phyloP scores from a whole-genome alignment of 441 rosid genomes.

The Flueggea neowawraea region DNA sequence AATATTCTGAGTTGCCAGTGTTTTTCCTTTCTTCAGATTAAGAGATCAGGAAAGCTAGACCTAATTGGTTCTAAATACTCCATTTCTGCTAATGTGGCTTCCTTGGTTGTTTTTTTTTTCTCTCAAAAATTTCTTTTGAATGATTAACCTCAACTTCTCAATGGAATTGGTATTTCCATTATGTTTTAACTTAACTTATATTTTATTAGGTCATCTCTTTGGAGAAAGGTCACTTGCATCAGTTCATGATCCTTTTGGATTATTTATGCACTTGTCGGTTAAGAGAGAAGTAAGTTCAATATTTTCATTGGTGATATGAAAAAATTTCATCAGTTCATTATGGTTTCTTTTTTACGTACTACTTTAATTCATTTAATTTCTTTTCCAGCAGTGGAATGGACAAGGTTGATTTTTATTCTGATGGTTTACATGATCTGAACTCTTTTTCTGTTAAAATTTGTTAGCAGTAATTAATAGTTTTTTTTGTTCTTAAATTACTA shows the following conservation, averaged over 20 bases:
- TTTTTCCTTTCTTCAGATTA: conserved; percentile 41
- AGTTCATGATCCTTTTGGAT: conserved; percentile 66
- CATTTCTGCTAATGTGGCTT: conserved; percentile 58
- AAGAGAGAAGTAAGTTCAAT: conserved; percentile 76
- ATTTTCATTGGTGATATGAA: conserved; percentile 7
- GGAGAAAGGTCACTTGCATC: conserved; percentile 77
- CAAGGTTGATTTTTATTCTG: too few relatives aligned
- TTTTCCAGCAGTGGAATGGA: too few relatives aligned
- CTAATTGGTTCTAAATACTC: conserved; percentile 78
- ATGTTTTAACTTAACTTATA: conserved; percentile 13
- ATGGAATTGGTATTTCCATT: conserved; percentile 1
- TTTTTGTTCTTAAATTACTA: too few relatives aligned
- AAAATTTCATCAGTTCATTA: not conserved
- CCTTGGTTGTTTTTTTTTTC: conserved; percentile 53
- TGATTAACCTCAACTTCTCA: not conserved
- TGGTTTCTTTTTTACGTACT: conserved; percentile 1
- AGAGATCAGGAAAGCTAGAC: conserved; percentile 73
- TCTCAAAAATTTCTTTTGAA: not conserved
- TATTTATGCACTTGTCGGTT: conserved; percentile 64
- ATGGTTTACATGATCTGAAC: too few relatives aligned
- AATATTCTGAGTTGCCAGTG: conserved; percentile 9
- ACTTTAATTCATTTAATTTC: too few relatives aligned
- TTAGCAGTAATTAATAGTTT: too few relatives aligned
- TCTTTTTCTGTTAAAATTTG: too few relatives aligned
- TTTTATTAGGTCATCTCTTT: conserved; percentile 53